phyloP scores from a whole-genome alignment of 148 eudicot genomes.

The Heliamphora exappendiculata region DNA sequence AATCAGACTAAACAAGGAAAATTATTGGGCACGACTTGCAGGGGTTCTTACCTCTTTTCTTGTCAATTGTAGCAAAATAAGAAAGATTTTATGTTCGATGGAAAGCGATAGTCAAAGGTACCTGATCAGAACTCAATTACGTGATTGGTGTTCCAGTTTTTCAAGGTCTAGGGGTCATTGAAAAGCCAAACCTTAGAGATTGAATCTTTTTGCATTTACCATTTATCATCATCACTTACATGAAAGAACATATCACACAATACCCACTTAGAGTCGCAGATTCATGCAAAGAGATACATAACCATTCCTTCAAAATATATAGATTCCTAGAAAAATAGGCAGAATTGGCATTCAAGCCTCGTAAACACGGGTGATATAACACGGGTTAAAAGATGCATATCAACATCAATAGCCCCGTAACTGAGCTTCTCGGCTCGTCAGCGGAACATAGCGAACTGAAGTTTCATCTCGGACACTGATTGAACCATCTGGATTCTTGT shows the following conservation, averaged over 20 bases:
- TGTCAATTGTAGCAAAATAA: too few species aligned
- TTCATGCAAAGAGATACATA: not conserved
- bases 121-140: too few species aligned
- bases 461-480: constrained; percentile 62
- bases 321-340: not conserved
- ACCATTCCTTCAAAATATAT: not conserved
- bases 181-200: too few species aligned
- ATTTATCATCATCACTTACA: not conserved
- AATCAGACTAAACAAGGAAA: too few species aligned
- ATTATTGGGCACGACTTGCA: too few species aligned
- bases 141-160: too few species aligned
- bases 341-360: not conserved
- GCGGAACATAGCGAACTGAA: constrained; percentile 90
- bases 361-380: not conserved
- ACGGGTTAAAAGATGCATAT: not conserved
- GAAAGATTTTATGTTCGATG: too few species aligned
- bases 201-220: too few species aligned
- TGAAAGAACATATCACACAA: not conserved
- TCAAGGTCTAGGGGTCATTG: too few species aligned
- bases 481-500: constrained; percentile 71
- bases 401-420: constrained; percentile 35
- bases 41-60: too few species aligned
- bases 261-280: not conserved
- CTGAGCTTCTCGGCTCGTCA: constrained; percentile 85
- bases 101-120: too few species aligned